Evolutionary conservation across 495 filamentous ascomycete species (phyloP).

Genomic region (Lichina pygmaea): DNA sequence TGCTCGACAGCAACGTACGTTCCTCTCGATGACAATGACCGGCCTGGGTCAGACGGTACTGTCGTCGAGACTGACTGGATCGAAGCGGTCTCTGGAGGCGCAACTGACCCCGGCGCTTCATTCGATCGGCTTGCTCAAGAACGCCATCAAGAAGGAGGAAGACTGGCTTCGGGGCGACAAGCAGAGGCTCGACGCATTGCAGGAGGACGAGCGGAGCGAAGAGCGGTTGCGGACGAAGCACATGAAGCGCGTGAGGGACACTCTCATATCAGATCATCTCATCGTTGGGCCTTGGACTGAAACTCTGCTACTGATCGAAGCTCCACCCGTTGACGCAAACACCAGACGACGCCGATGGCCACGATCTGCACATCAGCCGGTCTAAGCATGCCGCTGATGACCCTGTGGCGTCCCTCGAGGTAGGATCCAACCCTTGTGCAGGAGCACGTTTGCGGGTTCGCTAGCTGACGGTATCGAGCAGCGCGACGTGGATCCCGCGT

Average conservation of each 20-base stretch:
- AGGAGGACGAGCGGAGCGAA: conserved; percentile 24
- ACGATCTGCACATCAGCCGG: no score
- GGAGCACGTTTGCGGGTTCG: no score
- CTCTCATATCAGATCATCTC: no score
- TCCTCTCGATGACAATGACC: not conserved
- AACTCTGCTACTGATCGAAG: no score
- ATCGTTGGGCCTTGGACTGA: no score
- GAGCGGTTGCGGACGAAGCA: conserved; percentile 18
- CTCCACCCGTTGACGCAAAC: no score
- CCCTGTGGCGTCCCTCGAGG: not conserved
- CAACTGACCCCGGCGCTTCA: conserved; percentile 25
- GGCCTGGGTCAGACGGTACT: not conserved
- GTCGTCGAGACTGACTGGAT: conserved; percentile 1
- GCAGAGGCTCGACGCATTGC: conserved; percentile 20
- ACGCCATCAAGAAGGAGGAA: conserved; percentile 27
- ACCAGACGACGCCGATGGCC: no score
- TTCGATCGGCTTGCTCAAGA: conserved; percentile 22
- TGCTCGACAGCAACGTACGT: conserved; percentile 27
- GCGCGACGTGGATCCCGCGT: conserved; percentile 8
- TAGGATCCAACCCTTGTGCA: not conserved
- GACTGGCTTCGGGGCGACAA: conserved; percentile 21
- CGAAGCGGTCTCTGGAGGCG: conserved; percentile 21
- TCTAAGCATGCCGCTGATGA: no score
- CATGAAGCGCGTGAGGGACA: conserved; percentile 17
- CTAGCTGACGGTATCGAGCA: not conserved